Evolutionary conservation across 768 basidiomycete genomes (phyloP).

Genomic region (Kwoniella europaea): DNA sequence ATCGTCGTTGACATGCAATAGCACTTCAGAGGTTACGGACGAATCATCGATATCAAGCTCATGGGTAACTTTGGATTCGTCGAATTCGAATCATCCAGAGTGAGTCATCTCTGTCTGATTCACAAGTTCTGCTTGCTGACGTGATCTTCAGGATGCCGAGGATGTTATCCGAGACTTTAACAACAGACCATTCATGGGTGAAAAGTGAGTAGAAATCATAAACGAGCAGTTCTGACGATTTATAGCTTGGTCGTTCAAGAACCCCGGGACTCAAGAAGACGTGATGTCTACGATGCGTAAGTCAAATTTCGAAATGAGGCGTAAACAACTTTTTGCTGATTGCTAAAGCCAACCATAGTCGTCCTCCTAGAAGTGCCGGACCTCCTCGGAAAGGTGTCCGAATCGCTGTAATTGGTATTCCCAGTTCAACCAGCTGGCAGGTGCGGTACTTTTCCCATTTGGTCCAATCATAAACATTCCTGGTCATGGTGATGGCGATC

Average conservation of each 20-base stretch:
- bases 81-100: slow-evolving; percentile 88
- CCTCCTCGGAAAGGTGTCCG: slow-evolving; percentile 61
- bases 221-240: background rate
- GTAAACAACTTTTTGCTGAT: slow-evolving; percentile 21
- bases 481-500: slow-evolving; percentile 15
- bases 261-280: slow-evolving; percentile 82
- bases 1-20: slow-evolving; percentile 17
- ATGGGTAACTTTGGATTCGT: slow-evolving; percentile 98
- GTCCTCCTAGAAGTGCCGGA: slow-evolving; percentile 32
- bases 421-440: slow-evolving; percentile 98
- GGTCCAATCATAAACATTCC: slow-evolving; percentile 10
- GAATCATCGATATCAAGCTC: slow-evolving; percentile 86
- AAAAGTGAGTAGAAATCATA: slow-evolving; percentile 64
- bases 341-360: slow-evolving; percentile 13
- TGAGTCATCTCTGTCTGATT: slow-evolving; percentile 48
- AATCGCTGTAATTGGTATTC: slow-evolving; percentile 83
- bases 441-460: slow-evolving; percentile 66
- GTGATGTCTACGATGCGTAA: slow-evolving; percentile 71
- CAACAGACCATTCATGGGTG: slow-evolving; percentile 86
- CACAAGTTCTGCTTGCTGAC: background rate
- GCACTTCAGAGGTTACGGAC: slow-evolving; percentile 75
- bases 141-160: slow-evolving; percentile 76
- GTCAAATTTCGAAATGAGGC: slow-evolving; percentile 38
- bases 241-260: slow-evolving; percentile 86
- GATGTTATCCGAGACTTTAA: slow-evolving; percentile 87